Evolutionary conservation across 2,329 filamentous ascomycete species (phyloP), one percentile per base, ranked within the genome.

Genomic region (Aspergillus piperis): DNA sequence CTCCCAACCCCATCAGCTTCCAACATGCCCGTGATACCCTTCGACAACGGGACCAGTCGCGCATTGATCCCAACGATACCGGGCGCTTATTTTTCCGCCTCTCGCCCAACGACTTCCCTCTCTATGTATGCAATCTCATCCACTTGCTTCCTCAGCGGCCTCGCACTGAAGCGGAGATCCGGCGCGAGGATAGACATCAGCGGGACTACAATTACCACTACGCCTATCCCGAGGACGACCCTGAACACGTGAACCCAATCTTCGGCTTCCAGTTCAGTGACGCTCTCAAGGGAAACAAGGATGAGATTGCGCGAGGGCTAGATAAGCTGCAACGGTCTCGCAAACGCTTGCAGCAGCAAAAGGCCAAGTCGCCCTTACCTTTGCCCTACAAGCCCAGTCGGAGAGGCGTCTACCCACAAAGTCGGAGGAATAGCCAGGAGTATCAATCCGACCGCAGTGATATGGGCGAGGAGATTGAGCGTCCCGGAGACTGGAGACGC

Each of bases 261-360:
- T 42, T 54, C 19, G 52, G 52, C 3, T 54, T 54, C 17, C 52
- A 54, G 17, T 54, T 44, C 23, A 44, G 19, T 44, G 38, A 44
- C 21, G 38, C 27, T 8, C 15, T 54, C 21, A 54, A 54, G 27
- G 38, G 19, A 11, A 32, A 54, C 13, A 38, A 42, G n/a, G 15
- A 54, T n/a, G 39, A 54, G 11, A 54, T 54, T 54, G 23, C 52
- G 11, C 52, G 52, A 30, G 52, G 52, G 19, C 52, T 54, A 3
- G 38, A 38, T 7, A 42, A 25, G 17, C 27, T 54, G 39, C 52
- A 38, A 23, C 36, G 25, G 13, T 54, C 52, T 8, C 38, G 52
- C n/a, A 17, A 54, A 23, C 52, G 52, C 25, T 21, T 54, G 38
- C 32, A 19, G 39, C 38, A 42, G 19, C 23, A n/a, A 27, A 30